phyloP scores from a whole-genome alignment of 106 monocot genomes.

The Cymbidium sinense region DNA sequence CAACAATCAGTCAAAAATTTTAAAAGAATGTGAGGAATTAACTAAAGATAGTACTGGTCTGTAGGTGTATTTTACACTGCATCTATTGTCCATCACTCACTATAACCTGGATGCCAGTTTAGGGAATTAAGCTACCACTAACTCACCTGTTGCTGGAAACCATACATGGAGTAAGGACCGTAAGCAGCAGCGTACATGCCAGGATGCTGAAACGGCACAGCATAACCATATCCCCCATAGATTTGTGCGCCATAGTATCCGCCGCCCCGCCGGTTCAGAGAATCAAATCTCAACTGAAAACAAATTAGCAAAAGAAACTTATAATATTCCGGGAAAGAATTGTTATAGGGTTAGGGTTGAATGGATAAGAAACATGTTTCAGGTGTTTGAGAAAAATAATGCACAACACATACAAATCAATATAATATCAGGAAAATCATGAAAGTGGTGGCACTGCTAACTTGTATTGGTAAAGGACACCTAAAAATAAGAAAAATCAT shows the following conservation, averaged over 20 bases:
- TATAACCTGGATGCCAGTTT: background rate
- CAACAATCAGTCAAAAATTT: constrained; percentile 7
- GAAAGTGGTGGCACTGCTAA: too few relatives aligned
- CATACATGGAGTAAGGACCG: constrained; percentile 10
- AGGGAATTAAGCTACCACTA: background rate
- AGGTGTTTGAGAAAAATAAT: too few relatives aligned
- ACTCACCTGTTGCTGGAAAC: constrained; percentile 9
- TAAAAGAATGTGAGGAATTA: constrained; percentile 3
- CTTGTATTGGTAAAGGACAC: too few relatives aligned
- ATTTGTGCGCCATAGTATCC: constrained; percentile 6
- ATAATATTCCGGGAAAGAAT: background rate
- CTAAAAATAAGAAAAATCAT: too few relatives aligned
- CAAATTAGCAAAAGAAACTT: background rate
- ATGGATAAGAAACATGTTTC: too few relatives aligned
- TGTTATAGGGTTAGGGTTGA: too few relatives aligned
- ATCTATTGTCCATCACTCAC: background rate
- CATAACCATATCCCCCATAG: constrained; percentile 9
- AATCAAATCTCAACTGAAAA: constrained; percentile 10
- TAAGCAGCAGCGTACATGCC: constrained; percentile 8
- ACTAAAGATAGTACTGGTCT: background rate
- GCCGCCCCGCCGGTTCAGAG: constrained; percentile 2
- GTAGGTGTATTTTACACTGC: constrained; percentile 1
- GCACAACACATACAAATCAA: too few relatives aligned
- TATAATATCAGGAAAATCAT: too few relatives aligned
- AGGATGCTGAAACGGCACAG: constrained; percentile 9